Evolutionary conservation across 1,284 basidiomycete genomes (phyloP).

Genomic region (Tranzscheliella williamsii): DNA sequence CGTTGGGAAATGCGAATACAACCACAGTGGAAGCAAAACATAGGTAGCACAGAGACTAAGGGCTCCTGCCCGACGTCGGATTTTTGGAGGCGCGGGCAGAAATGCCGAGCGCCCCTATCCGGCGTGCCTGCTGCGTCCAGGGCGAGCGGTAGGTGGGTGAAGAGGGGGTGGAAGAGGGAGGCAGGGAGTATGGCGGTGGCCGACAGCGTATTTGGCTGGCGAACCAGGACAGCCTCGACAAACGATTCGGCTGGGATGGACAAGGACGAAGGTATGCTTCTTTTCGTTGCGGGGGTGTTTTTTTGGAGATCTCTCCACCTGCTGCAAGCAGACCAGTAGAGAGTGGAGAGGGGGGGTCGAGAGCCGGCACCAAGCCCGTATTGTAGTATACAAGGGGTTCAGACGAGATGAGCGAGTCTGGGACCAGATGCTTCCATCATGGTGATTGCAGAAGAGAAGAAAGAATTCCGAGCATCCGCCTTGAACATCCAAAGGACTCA

Average conservation of each 20-base stretch:
- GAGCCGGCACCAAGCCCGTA: too few relatives aligned
- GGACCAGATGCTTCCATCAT: too few relatives aligned
- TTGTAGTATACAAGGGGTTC: too few relatives aligned
- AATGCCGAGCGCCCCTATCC: too few relatives aligned
- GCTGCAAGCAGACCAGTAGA: too few relatives aligned
- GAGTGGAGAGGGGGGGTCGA: too few relatives aligned
- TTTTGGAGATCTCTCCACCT: not conserved
- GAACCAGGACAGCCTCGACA: too few relatives aligned
- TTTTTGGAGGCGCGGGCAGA: conserved; percentile 1
- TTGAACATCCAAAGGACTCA: not conserved
- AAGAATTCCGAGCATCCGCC: not conserved
- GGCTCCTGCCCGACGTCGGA: conserved; percentile 43
- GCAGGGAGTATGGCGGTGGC: too few relatives aligned
- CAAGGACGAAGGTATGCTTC: not conserved
- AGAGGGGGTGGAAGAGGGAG: not conserved
- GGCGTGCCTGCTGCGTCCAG: not conserved
- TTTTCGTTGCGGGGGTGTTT: not conserved
- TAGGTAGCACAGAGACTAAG: conserved; percentile 30
- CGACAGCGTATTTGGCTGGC: too few relatives aligned
- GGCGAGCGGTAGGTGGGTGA: not conserved
- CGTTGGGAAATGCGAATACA: conserved; percentile 32
- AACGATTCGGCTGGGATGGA: not conserved
- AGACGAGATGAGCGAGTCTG: too few relatives aligned
- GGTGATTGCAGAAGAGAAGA: too few relatives aligned
- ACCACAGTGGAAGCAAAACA: conserved; percentile 10